phyloP scores from a whole-genome alignment of 1,284 basidiomycete species.

The Cerrena zonata region DNA sequence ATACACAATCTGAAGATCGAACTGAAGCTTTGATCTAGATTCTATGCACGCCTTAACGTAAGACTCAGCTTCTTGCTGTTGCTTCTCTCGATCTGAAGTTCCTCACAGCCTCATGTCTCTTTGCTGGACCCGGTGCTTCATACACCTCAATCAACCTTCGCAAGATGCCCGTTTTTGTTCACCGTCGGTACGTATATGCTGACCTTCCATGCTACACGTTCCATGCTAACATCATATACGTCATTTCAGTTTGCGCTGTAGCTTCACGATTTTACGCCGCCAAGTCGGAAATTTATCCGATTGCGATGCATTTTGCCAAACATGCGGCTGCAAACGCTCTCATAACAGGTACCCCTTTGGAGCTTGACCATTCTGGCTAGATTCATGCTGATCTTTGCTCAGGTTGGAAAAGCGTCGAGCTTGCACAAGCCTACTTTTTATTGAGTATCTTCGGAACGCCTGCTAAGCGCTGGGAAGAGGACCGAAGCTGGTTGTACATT shows the following conservation, averaged over 20 bases:
- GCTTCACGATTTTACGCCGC: conserved; percentile 69
- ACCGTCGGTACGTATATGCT: conserved; percentile 59
- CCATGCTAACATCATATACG: background rate
- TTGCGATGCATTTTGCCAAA: conserved; percentile 83
- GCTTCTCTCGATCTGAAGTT: conserved; percentile 1
- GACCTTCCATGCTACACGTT: conserved; percentile 1
- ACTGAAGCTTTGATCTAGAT: conserved; percentile 34
- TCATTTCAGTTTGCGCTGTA: conserved; percentile 63
- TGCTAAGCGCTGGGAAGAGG: conserved; percentile 76
- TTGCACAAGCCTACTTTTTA: conserved; percentile 61
- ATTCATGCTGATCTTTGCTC: conserved; percentile 22
- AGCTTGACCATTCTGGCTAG: background rate
- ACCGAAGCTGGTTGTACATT: conserved; percentile 76
- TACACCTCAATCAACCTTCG: conserved; percentile 65
- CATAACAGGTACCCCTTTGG: conserved; percentile 33
- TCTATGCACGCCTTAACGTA: conserved; percentile 67
- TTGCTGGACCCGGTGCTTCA: conserved; percentile 70
- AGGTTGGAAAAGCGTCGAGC: conserved; percentile 68
- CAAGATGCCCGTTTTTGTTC: conserved; percentile 76
- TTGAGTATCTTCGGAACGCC: conserved; percentile 77
- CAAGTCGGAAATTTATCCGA: conserved; percentile 75
- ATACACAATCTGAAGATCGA: background rate
- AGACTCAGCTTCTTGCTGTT: conserved; percentile 19
- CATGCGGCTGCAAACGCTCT: conserved; percentile 73
- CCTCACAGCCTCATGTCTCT: conserved; percentile 62